Evolutionary conservation across 2,329 filamentous ascomycete genomes (phyloP), one percentile per base, ranked within the genome.

Genomic region (Dactylellina sp.): DNA sequence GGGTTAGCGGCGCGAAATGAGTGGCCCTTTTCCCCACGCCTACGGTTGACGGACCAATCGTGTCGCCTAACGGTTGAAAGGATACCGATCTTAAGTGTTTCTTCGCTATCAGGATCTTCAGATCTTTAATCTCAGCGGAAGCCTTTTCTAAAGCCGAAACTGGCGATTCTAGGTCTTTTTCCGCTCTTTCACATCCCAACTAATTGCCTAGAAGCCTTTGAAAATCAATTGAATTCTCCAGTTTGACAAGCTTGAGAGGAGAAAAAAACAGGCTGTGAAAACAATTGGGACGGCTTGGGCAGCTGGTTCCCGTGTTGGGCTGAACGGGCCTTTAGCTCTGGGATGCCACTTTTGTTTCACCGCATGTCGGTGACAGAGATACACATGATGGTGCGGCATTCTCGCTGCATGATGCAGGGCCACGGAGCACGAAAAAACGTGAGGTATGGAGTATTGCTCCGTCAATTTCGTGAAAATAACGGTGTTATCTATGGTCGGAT

Each of bases 1-100:
- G 53, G 68, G 24, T 49, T 72, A 65, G 68, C 60, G 68, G 53
- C 39, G 37, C 39, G 65, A 71, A 62, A 71, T 71, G 56, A 61
- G 65, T 62, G 57, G 52, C 37, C 55, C 40, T 70, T 32, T 61
- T 70, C 64, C 64, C 64, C 62, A 56, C 64, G 56, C 47, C 50
- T 56, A 62, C 56, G 55, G 64, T 22, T 24, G 47, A 42, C 55
- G 66, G 59, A 53, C 66, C 66, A 71, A 71, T 71, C 9, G 57
- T 57, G 49, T 62, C 28, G 32, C 66, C 20, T 37, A 47, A 47
- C 28, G 40, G 49, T 14, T 71, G 35, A 24, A 16, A 42, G 44
- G 16, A 20, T n/a, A n/a, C n/a, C n/a, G n/a, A n/a, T 46, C 42
- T 25, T 32, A n/a, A 32, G 22, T 25, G 12, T 50, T 50, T n/a